These are phyloP conservation scores for Globisporangium uncinulatum DNA, from an alignment of 352 stramenopile genomes.

Conservation along the genomic window DNA sequence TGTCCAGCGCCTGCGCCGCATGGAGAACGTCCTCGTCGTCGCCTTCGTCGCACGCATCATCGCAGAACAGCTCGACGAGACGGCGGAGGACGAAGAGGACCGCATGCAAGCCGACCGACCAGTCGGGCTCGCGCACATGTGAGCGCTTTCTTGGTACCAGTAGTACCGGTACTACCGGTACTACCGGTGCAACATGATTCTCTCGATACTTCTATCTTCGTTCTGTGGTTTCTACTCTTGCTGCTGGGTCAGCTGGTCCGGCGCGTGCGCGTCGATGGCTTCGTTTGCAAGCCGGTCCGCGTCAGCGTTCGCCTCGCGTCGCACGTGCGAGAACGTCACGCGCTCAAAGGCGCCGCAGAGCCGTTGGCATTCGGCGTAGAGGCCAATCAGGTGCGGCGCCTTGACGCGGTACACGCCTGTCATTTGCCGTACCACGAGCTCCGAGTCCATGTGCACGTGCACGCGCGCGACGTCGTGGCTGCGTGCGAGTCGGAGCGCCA, in stretches of 20 bases:
- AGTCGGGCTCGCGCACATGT: constrained; percentile 25
- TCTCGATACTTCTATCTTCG: constrained; percentile 2
- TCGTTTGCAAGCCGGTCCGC: constrained; percentile 65
- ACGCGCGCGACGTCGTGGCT: constrained; percentile 26
- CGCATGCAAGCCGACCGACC: constrained; percentile 29
- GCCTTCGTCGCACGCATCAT: constrained; percentile 62
- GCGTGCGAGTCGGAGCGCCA: constrained; percentile 52
- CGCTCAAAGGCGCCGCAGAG: constrained; percentile 23
- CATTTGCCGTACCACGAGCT: constrained; percentile 78
- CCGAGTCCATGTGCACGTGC: constrained; percentile 71
- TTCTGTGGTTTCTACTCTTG: constrained; percentile 3
- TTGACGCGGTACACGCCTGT: constrained; percentile 67
- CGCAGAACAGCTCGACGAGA: constrained; percentile 68
- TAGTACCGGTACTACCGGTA: no score
- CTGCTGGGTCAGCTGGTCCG: constrained; percentile 1
- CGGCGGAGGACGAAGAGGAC: constrained; percentile 63
- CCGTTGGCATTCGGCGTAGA: constrained; percentile 37
- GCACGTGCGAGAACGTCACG: constrained; percentile 49
- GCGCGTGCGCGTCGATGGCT: constrained; percentile 41
- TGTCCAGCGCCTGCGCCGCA: constrained; percentile 44
- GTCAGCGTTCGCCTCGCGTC: constrained; percentile 37
- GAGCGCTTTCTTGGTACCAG: neutral
- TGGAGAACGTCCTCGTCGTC: constrained; percentile 60
- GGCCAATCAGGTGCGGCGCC: constrained; percentile 35
- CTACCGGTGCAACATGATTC: neutral